Evolutionary conservation across 1,284 basidiomycete species (phyloP).

Genomic region (Vanrija sp.): DNA sequence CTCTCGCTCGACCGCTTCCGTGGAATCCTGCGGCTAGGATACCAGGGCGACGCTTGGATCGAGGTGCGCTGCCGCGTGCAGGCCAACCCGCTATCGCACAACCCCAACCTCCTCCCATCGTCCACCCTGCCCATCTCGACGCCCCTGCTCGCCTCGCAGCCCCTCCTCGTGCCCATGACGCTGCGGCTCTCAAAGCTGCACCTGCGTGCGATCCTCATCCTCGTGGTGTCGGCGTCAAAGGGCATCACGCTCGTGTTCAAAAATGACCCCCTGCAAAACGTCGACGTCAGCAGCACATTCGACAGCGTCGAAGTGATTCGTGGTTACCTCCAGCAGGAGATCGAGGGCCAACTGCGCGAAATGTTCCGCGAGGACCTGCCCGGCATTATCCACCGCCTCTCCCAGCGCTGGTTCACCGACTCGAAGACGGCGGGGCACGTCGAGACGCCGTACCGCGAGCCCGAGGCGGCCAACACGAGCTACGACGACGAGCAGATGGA

Average conservation of each 20-base stretch:
- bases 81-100: slow-evolving; percentile 52
- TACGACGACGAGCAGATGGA: slow-evolving; percentile 57
- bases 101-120: slow-evolving; percentile 79
- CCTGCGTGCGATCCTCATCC: slow-evolving; percentile 91
- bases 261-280: slow-evolving; percentile 96
- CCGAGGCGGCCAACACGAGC: slow-evolving; percentile 35
- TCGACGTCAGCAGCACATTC: slow-evolving; percentile 96
- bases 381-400: slow-evolving; percentile 91
- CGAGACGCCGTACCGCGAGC: slow-evolving; percentile 44
- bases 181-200: slow-evolving; percentile 92
- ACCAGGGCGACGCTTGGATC: slow-evolving; percentile 92
- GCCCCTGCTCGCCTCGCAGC: slow-evolving; percentile 84
- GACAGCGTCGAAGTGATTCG: slow-evolving; percentile 97
- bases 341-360: slow-evolving; percentile 92
- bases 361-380: slow-evolving; percentile 98
- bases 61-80: slow-evolving; percentile 95
- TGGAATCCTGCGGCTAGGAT: slow-evolving; percentile 93
- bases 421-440: slow-evolving; percentile 43
- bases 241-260: slow-evolving; percentile 99
- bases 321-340: slow-evolving; percentile 93
- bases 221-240: slow-evolving; percentile 94
- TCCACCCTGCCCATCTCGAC: slow-evolving; percentile 68
- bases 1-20: slow-evolving; percentile 92
- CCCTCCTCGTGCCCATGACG: slow-evolving; percentile 95
- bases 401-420: slow-evolving; percentile 74